Base-by-base conservation (phyloP, 306 rosid genomes). In the Sicyos edulis region DNA sequence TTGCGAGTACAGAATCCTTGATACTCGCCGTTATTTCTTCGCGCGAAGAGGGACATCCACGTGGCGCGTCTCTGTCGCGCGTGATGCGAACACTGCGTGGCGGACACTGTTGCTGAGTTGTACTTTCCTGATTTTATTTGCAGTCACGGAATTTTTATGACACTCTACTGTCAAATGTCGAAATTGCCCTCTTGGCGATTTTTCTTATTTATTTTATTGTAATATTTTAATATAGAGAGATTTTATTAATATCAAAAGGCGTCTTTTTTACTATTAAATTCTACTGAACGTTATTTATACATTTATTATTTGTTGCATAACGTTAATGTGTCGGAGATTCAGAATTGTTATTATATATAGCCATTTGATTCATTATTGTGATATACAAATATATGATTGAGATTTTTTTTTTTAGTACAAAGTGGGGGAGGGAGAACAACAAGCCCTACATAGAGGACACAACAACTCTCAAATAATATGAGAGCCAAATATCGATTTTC, bases 121-220 rank as follows among this genome's bases (percentile, higher is more conserved):
- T 44, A 10, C 53, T 34, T 60, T 66, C 19, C 19, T 12, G 54
- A 66, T 60, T 60, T 60, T 60, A 22, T 45, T 45, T 42, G 51
- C 55, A 45, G 40, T 20, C 72, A 67, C 72, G 72, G 55, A 42
- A 13, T 22, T 47, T 40, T 21, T 20, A 47, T 67, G 34, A 45
- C 20, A 8, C 32, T 7, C 0, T 0, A 1, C 7, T 65, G 7
- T 5, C 12, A 50, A 66, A 67, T 21, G 56, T 12, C 72, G 4
- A 67, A 47, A 67, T 0, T 67, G 24, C 40, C 72, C 72, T 67
- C 24, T 34, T 11, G 6, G 26, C 0, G 9, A 0, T 19, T 0
- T 53, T 55, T 40, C 8, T 37, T 40, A 6, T 7, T 6, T 40
- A 40, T 40, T 40, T 40, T 40, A 32, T 32, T 32, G 32, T 26